A percentile compares a stretch with the other conserved stretches of the same genome.
phyloP scores from a whole-genome alignment of 1,139 yeast species.

The Taphrina deformans region DNA sequence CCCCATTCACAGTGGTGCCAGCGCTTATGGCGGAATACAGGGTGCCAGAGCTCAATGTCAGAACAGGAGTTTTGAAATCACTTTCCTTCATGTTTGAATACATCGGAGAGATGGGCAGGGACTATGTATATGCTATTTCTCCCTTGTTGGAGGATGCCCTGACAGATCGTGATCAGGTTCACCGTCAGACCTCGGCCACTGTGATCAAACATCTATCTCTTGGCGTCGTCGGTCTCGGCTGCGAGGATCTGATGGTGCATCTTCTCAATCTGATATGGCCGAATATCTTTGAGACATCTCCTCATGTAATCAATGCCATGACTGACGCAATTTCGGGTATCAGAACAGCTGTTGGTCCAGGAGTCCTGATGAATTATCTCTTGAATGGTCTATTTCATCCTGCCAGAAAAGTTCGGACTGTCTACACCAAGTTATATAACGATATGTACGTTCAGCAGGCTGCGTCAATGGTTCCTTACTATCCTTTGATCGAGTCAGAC shows the following conservation, averaged over 20 bases:
- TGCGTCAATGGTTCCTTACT: slow-evolving; percentile 79
- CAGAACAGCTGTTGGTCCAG: slow-evolving; percentile 72
- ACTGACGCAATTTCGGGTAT: slow-evolving; percentile 78
- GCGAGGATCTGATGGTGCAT: slow-evolving; percentile 73
- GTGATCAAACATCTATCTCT: slow-evolving; percentile 80
- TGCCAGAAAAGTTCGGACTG: slow-evolving; percentile 76
- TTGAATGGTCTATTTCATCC: slow-evolving; percentile 68
- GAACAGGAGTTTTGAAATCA: slow-evolving; percentile 91
- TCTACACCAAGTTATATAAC: slow-evolving; percentile 86
- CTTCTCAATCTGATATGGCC: slow-evolving; percentile 70
- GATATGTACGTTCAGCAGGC: slow-evolving; percentile 69
- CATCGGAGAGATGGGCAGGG: slow-evolving; percentile 77
- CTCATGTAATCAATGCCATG: slow-evolving; percentile 84
- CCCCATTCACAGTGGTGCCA: slow-evolving; percentile 93
- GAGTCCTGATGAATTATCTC: slow-evolving; percentile 68
- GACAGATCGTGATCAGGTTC: slow-evolving; percentile 87
- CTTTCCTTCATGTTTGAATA: slow-evolving; percentile 93
- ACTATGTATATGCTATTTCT: slow-evolving; percentile 76
- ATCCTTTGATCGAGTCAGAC: slow-evolving; percentile 59
- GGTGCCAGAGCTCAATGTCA: slow-evolving; percentile 89
- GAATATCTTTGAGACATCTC: slow-evolving; percentile 52
- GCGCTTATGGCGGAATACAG: slow-evolving; percentile 95
- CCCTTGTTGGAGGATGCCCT: slow-evolving; percentile 88
- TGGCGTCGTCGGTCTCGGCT: slow-evolving; percentile 72
- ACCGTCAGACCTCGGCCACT: slow-evolving; percentile 92